Percentiles rank a stretch among this genome's conserved stretches.
Conservation (phyloP, 2,329 filamentous ascomycete species). For the Beauveria medogensis region DNA sequence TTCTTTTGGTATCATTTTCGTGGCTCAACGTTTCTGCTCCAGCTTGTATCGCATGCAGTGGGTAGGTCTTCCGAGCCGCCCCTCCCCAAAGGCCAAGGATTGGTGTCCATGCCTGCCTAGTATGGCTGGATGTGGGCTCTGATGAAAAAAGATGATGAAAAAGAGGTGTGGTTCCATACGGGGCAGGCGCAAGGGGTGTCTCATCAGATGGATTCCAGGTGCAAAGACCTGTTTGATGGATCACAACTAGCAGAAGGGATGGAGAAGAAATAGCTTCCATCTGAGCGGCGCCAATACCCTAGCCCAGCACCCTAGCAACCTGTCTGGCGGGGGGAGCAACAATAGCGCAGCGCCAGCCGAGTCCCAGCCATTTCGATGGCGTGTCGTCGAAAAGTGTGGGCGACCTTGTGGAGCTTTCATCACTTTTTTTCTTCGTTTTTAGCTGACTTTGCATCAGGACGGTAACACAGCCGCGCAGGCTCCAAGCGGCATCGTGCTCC, state of each 20-base stretch:
- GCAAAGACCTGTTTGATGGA: conserved; percentile 7
- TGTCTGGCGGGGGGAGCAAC: not conserved
- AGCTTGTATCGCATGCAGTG: conserved; percentile 13
- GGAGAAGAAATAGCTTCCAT: conserved; percentile 10
- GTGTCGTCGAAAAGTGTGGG: conserved; percentile 7
- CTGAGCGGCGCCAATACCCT: conserved; percentile 8
- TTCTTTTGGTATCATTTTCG: not conserved
- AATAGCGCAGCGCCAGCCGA: conserved; percentile 11
- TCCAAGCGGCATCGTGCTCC: not conserved
- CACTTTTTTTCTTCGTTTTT: not conserved
- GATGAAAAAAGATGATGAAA: conserved; percentile 6
- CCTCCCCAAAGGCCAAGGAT: conserved; percentile 2
- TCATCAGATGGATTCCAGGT: conserved; percentile 26
- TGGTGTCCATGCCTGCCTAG: conserved; percentile 15
- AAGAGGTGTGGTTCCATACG: conserved; percentile 19
- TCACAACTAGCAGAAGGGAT: conserved; percentile 9
- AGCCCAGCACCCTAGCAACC: not conserved
- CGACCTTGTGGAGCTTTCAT: conserved; percentile 4
- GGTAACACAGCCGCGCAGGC: conserved; percentile 1
- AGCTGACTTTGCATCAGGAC: conserved; percentile 2
- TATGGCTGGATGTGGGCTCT: conserved; percentile 19
- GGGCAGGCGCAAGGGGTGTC: conserved; percentile 24
- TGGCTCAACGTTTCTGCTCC: not conserved
- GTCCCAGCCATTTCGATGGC: conserved; percentile 3
- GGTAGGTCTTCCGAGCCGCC: conserved; percentile 1